A percentile compares a stretch with the other conserved stretches of the same genome.
Evolutionary conservation across 176 grass and related monocot genomes (phyloP).

Genomic region (Phoenix roebelenii): DNA sequence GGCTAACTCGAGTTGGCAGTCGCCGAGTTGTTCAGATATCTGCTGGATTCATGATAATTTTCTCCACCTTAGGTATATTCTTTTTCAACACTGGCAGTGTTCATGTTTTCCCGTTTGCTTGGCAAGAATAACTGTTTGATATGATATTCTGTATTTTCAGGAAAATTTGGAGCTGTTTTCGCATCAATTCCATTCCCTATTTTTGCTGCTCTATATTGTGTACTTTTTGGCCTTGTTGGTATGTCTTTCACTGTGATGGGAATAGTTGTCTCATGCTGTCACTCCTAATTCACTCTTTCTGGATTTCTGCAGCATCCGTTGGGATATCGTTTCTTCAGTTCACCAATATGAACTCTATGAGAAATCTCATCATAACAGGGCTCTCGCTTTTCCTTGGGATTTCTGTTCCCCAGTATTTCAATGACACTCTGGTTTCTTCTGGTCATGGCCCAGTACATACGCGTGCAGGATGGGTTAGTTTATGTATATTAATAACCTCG

Average conservation of each 20-base stretch:
- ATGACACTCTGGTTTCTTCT: conserved; percentile 34
- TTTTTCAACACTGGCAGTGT: too few relatives aligned
- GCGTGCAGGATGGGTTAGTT: conserved; percentile 40
- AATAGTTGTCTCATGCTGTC: background rate
- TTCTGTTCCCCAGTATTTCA: conserved; percentile 47
- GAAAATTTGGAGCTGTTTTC: conserved; percentile 51
- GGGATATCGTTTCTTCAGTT: conserved; percentile 55
- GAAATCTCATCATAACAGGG: conserved; percentile 42
- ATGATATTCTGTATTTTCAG: conserved; percentile 15
- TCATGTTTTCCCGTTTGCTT: too few relatives aligned
- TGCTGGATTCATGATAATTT: conserved; percentile 51
- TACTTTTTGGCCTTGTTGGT: conserved; percentile 44
- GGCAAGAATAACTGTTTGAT: too few relatives aligned
- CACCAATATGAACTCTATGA: conserved; percentile 52
- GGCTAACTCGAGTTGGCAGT: conserved; percentile 47
- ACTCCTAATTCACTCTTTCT: background rate
- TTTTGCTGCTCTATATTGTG: conserved; percentile 45
- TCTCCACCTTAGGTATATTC: conserved; percentile 33
- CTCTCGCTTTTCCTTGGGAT: conserved; percentile 52
- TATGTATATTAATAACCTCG: background rate
- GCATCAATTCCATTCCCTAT: conserved; percentile 51
- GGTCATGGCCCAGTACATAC: conserved; percentile 40
- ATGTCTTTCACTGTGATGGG: conserved; percentile 6
- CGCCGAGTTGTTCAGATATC: conserved; percentile 49
- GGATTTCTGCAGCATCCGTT: conserved; percentile 38